Conservation (phyloP, 345 rosid genomes). For the Ailanthus altissimus region DNA sequence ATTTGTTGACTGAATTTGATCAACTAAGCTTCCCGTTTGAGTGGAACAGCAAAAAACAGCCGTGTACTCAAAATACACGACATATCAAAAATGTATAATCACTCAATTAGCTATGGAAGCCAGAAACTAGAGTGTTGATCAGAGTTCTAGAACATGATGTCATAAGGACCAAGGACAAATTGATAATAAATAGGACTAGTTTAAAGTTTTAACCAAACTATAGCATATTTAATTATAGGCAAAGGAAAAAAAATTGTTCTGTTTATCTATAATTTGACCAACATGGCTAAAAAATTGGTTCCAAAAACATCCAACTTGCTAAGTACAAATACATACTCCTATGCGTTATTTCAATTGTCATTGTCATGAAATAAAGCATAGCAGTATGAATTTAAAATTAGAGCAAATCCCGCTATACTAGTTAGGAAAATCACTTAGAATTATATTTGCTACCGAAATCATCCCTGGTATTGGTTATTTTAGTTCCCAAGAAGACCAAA, state of each 20-base stretch:
- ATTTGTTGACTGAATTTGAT: slow-evolving; percentile 19
- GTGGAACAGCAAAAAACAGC: slow-evolving; percentile 17
- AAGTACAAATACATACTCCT: not conserved
- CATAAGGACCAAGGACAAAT: slow-evolving; percentile 15
- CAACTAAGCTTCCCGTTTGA: slow-evolving; percentile 15
- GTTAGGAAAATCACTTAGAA: no score
- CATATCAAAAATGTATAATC: slow-evolving; percentile 24
- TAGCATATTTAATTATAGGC: not conserved
- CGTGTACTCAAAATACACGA: slow-evolving; percentile 22
- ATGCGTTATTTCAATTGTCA: no score
- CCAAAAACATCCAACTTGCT: not conserved
- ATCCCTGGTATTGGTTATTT: not conserved
- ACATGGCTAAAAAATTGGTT: not conserved
- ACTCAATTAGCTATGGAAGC: not conserved
- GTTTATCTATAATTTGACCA: no score
- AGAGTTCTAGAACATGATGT: slow-evolving; percentile 15
- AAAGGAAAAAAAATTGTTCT: no score
- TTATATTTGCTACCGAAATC: no score
- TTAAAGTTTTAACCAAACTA: not conserved
- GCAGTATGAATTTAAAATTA: no score
- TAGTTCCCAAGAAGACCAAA: not conserved
- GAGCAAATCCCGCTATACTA: no score
- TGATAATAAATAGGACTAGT: not conserved
- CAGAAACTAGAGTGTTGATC: not conserved
- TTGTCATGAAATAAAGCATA: no score